Conservation (phyloP, 2,329 filamentous ascomycete genomes). For the Aureobasidium sp. region DNA sequence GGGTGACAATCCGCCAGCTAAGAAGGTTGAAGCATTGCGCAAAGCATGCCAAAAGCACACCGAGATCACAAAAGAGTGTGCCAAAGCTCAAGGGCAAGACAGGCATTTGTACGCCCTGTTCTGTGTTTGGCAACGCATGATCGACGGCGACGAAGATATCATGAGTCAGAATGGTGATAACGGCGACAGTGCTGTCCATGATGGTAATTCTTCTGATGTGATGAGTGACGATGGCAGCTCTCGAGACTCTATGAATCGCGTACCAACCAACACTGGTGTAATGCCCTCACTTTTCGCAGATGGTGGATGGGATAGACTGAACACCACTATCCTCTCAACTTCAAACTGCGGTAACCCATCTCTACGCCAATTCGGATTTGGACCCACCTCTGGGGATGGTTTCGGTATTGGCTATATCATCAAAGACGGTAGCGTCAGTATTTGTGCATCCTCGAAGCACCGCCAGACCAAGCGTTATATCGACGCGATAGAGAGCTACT, state of each 20-base stretch:
- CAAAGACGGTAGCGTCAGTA: constrained; percentile 84
- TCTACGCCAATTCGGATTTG: constrained; percentile 92
- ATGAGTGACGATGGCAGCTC: constrained; percentile 44
- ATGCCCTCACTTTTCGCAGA: constrained; percentile 83
- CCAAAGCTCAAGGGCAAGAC: constrained; percentile 86
- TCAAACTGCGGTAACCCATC: constrained; percentile 98
- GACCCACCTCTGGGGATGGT: constrained; percentile 84
- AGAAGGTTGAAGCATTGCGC: constrained; percentile 79
- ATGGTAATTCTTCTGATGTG: constrained; percentile 35
- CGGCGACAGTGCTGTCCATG: constrained; percentile 54
- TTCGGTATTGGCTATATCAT: constrained; percentile 99
- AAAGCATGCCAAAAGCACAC: constrained; percentile 80
- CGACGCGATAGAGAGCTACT: constrained; percentile 81
- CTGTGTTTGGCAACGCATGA: constrained; percentile 84
- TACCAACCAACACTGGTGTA: constrained; percentile 42
- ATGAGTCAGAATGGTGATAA: constrained; percentile 43
- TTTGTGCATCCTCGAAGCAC: constrained; percentile 91
- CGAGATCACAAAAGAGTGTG: constrained; percentile 71
- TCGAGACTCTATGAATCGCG: constrained; percentile 43
- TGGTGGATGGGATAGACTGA: constrained; percentile 86
- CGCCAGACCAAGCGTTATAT: constrained; percentile 86
- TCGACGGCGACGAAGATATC: constrained; percentile 63
- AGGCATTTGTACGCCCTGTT: constrained; percentile 90
- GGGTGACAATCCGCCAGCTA: constrained; percentile 74
- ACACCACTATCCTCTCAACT: constrained; percentile 88